Percentiles rank a stretch among this genome's conserved stretches.
phyloP scores from a whole-genome alignment of 495 filamentous ascomycete species.

The Penicillium turbatum region DNA sequence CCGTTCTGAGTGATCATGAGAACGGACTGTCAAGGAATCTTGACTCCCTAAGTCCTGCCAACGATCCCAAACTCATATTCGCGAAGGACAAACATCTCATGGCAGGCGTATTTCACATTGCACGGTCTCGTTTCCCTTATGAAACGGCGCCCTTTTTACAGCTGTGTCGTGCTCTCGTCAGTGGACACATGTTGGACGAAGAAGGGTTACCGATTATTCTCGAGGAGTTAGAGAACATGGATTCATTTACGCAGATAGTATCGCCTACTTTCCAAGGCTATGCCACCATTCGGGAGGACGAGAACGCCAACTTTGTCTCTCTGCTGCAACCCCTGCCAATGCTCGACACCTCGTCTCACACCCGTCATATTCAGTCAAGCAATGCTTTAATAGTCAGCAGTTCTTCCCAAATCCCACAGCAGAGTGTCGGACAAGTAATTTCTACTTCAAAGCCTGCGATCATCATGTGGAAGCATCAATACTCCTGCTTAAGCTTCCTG shows the following conservation, averaged over 20 bases:
- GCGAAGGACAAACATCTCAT: constrained; percentile 53
- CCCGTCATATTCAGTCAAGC: constrained; percentile 18
- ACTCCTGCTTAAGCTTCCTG: constrained; percentile 73
- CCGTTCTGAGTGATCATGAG: constrained; percentile 48
- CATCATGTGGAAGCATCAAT: constrained; percentile 63
- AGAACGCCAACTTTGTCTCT: constrained; percentile 64
- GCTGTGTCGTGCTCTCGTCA: constrained; percentile 53
- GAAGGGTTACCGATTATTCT: constrained; percentile 49
- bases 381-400: constrained; percentile 39
- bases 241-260: constrained; percentile 68
- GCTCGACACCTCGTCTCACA: constrained; percentile 27
- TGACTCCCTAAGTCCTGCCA: constrained; percentile 29
- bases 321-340: constrained; percentile 40
- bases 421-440: constrained; percentile 66
- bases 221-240: constrained; percentile 55
- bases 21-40: constrained; percentile 28
- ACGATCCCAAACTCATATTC: constrained; percentile 50
- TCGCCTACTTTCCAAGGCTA: constrained; percentile 64
- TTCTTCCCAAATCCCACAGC: constrained; percentile 48
- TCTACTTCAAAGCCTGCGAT: constrained; percentile 62
- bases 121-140: constrained; percentile 76
- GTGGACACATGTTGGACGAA: constrained; percentile 39
- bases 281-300: constrained; percentile 72
- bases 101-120: constrained; percentile 52
- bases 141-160: constrained; percentile 78